Evolutionary conservation across 1,284 basidiomycete species (phyloP).

Genomic region (Melampsora occidentalis): DNA sequence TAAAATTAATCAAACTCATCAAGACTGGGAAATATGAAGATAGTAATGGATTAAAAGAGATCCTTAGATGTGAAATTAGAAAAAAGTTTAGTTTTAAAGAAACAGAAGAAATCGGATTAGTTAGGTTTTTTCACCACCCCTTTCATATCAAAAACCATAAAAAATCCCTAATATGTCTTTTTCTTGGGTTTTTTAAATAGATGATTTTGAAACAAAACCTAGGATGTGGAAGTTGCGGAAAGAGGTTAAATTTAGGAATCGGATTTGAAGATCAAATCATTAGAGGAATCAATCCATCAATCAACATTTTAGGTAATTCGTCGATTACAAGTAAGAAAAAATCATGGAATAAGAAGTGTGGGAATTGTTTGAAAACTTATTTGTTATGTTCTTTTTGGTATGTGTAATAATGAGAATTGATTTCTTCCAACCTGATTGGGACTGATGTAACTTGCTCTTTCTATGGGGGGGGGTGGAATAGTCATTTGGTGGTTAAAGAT

Average conservation of each 20-base stretch:
- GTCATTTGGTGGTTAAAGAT: slow-evolving; percentile 27
- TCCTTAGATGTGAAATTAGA: neutral
- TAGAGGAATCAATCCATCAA: neutral
- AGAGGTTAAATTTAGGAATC: slow-evolving; percentile 15
- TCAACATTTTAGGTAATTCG: neutral
- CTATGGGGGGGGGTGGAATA: neutral
- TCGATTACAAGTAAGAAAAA: slow-evolving; percentile 22
- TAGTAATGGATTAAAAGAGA: no score
- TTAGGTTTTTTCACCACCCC: no score
- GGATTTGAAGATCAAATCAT: slow-evolving; percentile 13
- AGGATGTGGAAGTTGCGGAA: slow-evolving; percentile 28
- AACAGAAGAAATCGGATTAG: neutral
- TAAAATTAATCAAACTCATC: neutral
- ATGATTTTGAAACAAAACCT: slow-evolving; percentile 25
- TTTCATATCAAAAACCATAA: neutral
- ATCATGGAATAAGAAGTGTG: slow-evolving; percentile 3
- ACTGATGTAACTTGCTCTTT: neutral
- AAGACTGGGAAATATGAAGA: no score
- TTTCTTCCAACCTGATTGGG: no score
- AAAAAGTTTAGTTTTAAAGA: neutral
- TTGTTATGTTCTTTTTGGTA: slow-evolving; percentile 38
- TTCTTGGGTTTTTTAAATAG: neutral
- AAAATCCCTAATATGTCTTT: no score
- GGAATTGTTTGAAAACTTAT: slow-evolving; percentile 14
- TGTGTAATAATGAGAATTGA: neutral